Conservation (phyloP, 352 stramenopile genomes). For the Aphanomyces cochlioides region DNA sequence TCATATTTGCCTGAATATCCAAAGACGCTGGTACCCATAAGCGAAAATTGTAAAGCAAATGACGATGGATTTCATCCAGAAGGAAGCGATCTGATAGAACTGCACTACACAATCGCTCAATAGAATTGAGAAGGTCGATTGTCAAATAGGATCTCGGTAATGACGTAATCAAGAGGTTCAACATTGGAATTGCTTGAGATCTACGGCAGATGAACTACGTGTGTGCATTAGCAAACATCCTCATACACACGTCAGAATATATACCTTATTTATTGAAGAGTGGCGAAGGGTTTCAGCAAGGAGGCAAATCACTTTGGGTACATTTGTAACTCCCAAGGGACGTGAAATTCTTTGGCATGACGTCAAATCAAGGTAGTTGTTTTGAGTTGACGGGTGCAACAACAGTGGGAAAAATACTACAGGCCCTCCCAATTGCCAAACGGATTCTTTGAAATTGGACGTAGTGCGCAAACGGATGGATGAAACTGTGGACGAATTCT, state of each 20-base stretch:
- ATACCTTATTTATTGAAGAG: slow-evolving; percentile 82
- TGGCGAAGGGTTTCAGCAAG: slow-evolving; percentile 83
- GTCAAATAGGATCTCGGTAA: slow-evolving; percentile 67
- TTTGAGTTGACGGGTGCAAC: slow-evolving; percentile 36
- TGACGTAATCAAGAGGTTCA: slow-evolving; percentile 62
- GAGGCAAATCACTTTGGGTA: slow-evolving; percentile 71
- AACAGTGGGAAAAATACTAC: slow-evolving; percentile 62
- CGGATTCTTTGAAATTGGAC: slow-evolving; percentile 66
- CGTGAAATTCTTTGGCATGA: slow-evolving; percentile 47
- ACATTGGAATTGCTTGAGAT: slow-evolving; percentile 67
- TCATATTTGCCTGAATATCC: slow-evolving; percentile 43
- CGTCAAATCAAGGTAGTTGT: slow-evolving; percentile 8
- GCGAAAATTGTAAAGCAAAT: slow-evolving; percentile 81
- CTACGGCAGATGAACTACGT: slow-evolving; percentile 45
- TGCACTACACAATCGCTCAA: slow-evolving; percentile 67
- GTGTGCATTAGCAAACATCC: too few species aligned
- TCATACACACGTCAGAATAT: background rate
- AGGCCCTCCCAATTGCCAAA: slow-evolving; percentile 60
- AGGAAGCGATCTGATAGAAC: slow-evolving; percentile 77
- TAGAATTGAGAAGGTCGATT: slow-evolving; percentile 54
- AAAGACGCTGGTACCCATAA: slow-evolving; percentile 77
- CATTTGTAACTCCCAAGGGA: slow-evolving; percentile 59
- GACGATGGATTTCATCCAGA: slow-evolving; percentile 77
- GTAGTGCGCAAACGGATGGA: slow-evolving; percentile 53
- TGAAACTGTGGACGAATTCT: slow-evolving; percentile 39